A percentile compares a stretch with the other conserved stretches of the same genome.
phyloP scores from a whole-genome alignment of 257 asterid genomes.

The Solanum infundibuliforme region DNA sequence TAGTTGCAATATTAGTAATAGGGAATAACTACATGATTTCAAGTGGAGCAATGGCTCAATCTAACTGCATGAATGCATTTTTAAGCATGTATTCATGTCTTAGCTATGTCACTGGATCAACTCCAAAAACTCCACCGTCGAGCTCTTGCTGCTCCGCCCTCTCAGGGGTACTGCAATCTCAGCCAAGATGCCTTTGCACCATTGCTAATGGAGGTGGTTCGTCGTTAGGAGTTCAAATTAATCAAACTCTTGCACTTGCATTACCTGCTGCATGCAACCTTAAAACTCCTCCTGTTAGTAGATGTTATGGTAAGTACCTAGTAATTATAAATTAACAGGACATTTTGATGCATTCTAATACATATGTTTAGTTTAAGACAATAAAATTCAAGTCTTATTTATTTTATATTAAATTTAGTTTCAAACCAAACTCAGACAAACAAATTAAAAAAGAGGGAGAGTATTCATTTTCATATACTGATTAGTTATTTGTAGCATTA shows the following conservation, averaged over 20 bases:
- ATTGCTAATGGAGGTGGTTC: constrained; percentile 38
- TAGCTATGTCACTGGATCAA: constrained; percentile 41
- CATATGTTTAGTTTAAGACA: background rate
- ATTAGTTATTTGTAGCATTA: background rate
- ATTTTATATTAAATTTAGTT: background rate
- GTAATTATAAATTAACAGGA: background rate
- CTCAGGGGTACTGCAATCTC: constrained; percentile 40
- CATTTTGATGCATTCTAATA: background rate
- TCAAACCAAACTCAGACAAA: background rate
- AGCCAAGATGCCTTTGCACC: constrained; percentile 55
- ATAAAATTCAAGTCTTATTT: background rate
- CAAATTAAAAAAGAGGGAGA: background rate
- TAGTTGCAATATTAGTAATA: background rate
- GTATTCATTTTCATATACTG: background rate
- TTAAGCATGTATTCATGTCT: constrained; percentile 63
- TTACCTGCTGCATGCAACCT: constrained; percentile 47
- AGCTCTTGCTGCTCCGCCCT: constrained; percentile 49
- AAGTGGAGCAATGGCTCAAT: constrained; percentile 29
- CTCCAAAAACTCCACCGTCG: constrained; percentile 39
- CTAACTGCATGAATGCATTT: constrained; percentile 38
- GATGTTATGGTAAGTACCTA: constrained; percentile 38
- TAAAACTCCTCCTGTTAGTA: constrained; percentile 47
- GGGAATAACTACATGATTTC: background rate
- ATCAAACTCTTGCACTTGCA: constrained; percentile 45
- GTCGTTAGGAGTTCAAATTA: constrained; percentile 40